Base-by-base conservation (phyloP, 139 green algal genomes). In the Picochlorum sp. region DNA sequence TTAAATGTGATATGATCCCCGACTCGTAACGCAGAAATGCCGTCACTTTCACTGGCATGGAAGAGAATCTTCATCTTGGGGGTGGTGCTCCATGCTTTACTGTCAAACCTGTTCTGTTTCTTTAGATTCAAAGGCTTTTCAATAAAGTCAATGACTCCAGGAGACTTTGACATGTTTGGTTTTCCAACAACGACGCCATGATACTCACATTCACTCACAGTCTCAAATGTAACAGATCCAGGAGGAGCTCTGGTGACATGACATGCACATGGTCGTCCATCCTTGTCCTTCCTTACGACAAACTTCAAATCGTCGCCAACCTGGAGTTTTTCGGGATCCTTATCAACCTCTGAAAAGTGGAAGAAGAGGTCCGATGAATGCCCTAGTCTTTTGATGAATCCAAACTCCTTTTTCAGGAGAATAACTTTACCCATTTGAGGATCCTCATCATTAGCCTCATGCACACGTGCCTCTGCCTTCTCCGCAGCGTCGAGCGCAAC, bases 221-320 rank as follows among this genome's bases (percentile, higher is more conserved):
- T 26, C 23, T 84, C 77, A 64, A 84, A 84, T 10, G 71, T 54
- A 10, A 80, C 75, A 1, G 66, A 57, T 49, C 77, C 74, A 8
- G 63, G 49, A 11, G 66, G 15, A 5, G 71, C 77, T 30, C 57
- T 11, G 11, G 23, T 37, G 23, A 74, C 71, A 23, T 58, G 21
- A 20, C 71, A 60, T n/a, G 76, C 76, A 51, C 47, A 71, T 8
- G 68, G 62, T 34, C 71, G 56, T 26, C 74, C 73, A 14, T 56
- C 49, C 23, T 34, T 44, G 34, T 84, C 77, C 2, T 66, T 56
- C 13, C 41, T 66, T 3, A 84, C 34, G 2, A 37, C 57, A 58
- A 82, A 84, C 49, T 83, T 67, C 30, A 84, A 66, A 18, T 84
- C 77, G 10, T 75, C 63, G 0, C 77, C 77, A 2, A 71, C 60